A percentile compares a stretch with the other conserved stretches of the same genome.
phyloP scores from a whole-genome alignment of 2,329 filamentous ascomycete species.

The Cladosporium oxysporum region DNA sequence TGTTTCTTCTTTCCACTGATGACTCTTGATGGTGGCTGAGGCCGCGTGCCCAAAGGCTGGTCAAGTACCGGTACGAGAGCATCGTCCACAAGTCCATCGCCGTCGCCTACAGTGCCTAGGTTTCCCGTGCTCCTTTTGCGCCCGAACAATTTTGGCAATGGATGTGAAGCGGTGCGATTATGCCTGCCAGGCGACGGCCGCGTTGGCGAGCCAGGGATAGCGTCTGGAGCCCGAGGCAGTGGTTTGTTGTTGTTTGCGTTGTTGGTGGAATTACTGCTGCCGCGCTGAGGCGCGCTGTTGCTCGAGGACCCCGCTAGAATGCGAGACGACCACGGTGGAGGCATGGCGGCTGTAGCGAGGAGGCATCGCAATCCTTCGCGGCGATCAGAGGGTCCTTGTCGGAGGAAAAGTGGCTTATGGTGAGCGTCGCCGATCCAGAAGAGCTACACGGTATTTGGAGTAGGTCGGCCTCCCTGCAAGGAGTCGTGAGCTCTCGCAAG shows the following conservation, averaged over 20 bases:
- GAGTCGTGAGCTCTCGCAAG: constrained; percentile 3
- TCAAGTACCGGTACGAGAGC: constrained; percentile 44
- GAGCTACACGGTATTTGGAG: constrained; percentile 5
- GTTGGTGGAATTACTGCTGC: constrained; percentile 11
- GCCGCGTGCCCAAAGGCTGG: constrained; percentile 35
- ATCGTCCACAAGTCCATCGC: constrained; percentile 45
- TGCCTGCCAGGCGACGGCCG: constrained; percentile 30
- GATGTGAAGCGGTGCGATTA: constrained; percentile 73
- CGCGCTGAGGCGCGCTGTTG: constrained; percentile 16
- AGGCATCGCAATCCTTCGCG: constrained; percentile 18
- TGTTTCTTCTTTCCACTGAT: constrained; percentile 30
- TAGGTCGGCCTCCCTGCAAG: constrained; percentile 1
- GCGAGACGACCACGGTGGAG: constrained; percentile 37
- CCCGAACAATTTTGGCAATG: constrained; percentile 72
- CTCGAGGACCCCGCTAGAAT: constrained; percentile 30
- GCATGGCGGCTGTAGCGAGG: constrained; percentile 29
- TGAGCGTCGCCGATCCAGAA: constrained; percentile 14
- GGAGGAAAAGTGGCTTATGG: not conserved
- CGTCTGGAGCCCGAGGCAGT: constrained; percentile 26
- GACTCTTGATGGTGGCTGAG: constrained; percentile 25
- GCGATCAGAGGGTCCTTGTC: constrained; percentile 6
- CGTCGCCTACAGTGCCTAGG: constrained; percentile 31
- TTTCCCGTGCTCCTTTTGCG: constrained; percentile 54
- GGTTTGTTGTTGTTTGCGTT: constrained; percentile 27
- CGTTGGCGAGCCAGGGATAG: constrained; percentile 27